Percentiles rank a stretch among this genome's conserved stretches.
phyloP scores from a whole-genome alignment of 2,329 filamentous ascomycete species.

The Scolecobasidium constrictum region DNA sequence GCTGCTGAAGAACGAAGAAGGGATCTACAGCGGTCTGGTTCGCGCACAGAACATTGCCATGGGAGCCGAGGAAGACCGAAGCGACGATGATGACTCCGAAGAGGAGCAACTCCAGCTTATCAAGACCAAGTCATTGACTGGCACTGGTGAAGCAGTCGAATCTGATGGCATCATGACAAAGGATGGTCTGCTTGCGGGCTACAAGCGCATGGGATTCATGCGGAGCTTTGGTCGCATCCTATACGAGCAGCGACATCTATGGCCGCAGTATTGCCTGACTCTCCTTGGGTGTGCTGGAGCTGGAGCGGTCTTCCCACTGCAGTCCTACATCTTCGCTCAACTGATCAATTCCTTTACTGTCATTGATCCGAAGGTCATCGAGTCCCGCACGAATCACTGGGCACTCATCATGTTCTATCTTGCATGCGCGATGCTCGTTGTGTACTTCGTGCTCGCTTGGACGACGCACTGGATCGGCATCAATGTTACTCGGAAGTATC shows the following conservation, averaged over 20 bases:
- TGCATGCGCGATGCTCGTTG: conserved; percentile 40
- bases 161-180: background rate
- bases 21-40: conserved; percentile 59
- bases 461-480: conserved; percentile 22
- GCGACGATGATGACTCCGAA: conserved; percentile 13
- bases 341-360: conserved; percentile 26
- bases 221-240: conserved; percentile 23
- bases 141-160: background rate
- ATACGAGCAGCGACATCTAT: conserved; percentile 22
- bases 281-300: conserved; percentile 17
- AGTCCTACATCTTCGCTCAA: conserved; percentile 26
- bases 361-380: conserved; percentile 14
- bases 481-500: conserved; percentile 41
- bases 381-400: conserved; percentile 44
- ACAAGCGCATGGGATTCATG: conserved; percentile 20
- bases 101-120: conserved; percentile 11
- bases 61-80: conserved; percentile 14
- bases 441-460: conserved; percentile 41
- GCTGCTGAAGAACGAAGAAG: conserved; percentile 48
- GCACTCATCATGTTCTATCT: conserved; percentile 54
- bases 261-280: conserved; percentile 21
- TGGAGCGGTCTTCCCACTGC: conserved; percentile 8
- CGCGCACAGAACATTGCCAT: conserved; percentile 29
- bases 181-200: conserved; percentile 11
- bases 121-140: background rate